A percentile compares a stretch with the other conserved stretches of the same genome.
Conservation (phyloP, 805 yeast species). For the Candida ortonii region DNA sequence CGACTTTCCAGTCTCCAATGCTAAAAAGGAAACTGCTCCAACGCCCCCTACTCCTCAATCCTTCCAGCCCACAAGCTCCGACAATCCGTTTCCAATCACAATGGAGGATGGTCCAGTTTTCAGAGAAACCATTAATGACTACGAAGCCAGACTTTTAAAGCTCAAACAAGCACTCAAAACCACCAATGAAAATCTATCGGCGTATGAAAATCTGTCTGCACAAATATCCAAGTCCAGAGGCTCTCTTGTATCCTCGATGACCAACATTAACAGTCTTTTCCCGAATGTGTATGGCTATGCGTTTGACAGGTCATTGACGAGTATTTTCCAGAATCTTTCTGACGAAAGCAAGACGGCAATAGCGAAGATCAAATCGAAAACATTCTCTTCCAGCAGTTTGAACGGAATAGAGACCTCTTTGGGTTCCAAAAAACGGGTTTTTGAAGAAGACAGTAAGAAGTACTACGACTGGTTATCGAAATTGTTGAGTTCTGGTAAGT, state of each 20-base stretch:
- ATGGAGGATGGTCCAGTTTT: conserved; percentile 39
- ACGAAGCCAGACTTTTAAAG: conserved; percentile 26
- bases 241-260: conserved; percentile 12
- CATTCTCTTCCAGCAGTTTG: conserved; percentile 9
- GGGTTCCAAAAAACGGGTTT: conserved; percentile 22
- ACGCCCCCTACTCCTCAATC: conserved; percentile 1
- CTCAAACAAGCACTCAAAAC: conserved; percentile 17
- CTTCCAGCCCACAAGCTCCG: not conserved
- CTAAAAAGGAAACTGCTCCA: conserved; percentile 1
- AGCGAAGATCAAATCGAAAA: conserved; percentile 14
- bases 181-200: conserved; percentile 15
- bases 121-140: conserved; percentile 28
- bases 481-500: conserved; percentile 32
- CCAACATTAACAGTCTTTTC: conserved; percentile 9
- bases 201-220: conserved; percentile 21
- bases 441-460: conserved; percentile 37
- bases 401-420: conserved; percentile 18
- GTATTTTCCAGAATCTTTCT: conserved; percentile 12
- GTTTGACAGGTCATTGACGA: conserved; percentile 12
- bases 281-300: conserved; percentile 17
- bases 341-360: conserved; percentile 21
- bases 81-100: conserved; percentile 28
- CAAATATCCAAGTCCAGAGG: conserved; percentile 16
- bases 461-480: conserved; percentile 37
- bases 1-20: not conserved